Percentiles rank a stretch among this genome's conserved stretches.
Conservation (phyloP, 2,329 filamentous ascomycete species). For the Fusarium kyushuense region DNA sequence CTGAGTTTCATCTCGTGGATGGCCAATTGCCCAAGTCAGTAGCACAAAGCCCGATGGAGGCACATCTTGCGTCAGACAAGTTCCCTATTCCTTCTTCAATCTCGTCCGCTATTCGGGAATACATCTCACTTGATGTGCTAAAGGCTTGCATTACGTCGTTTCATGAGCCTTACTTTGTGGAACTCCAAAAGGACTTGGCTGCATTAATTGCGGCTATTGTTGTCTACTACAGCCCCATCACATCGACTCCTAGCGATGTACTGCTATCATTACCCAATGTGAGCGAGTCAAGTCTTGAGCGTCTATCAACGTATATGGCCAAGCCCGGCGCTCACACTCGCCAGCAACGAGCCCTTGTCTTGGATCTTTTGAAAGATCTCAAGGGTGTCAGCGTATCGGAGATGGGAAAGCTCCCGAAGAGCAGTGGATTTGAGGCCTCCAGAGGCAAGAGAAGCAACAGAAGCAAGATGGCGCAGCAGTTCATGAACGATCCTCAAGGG, state of each 20-base stretch:
- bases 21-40: conserved; percentile 45
- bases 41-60: conserved; percentile 45
- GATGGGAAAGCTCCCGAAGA: conserved; percentile 82
- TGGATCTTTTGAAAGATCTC: conserved; percentile 87
- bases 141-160: conserved; percentile 91
- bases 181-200: conserved; percentile 92
- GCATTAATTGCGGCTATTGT: conserved; percentile 88
- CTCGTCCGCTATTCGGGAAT: conserved; percentile 81
- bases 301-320: conserved; percentile 70
- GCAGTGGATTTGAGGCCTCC: conserved; percentile 53
- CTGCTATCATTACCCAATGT: conserved; percentile 86
- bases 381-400: conserved; percentile 94
- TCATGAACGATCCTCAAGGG: conserved; percentile 66
- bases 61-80: conserved; percentile 51
- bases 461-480: conserved; percentile 72
- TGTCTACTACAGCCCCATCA: conserved; percentile 77
- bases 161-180: conserved; percentile 96
- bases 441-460: conserved; percentile 48
- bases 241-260: conserved; percentile 77
- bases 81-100: conserved; percentile 65
- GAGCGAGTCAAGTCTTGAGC: conserved; percentile 73
- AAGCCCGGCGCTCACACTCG: conserved; percentile 72
- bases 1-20: conserved; percentile 77
- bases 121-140: conserved; percentile 88
- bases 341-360: conserved; percentile 81